Evolutionary conservation across 441 rosid genomes (phyloP), one percentile per base, ranked within the genome.

Genomic region (Gossypium davidsonii): DNA sequence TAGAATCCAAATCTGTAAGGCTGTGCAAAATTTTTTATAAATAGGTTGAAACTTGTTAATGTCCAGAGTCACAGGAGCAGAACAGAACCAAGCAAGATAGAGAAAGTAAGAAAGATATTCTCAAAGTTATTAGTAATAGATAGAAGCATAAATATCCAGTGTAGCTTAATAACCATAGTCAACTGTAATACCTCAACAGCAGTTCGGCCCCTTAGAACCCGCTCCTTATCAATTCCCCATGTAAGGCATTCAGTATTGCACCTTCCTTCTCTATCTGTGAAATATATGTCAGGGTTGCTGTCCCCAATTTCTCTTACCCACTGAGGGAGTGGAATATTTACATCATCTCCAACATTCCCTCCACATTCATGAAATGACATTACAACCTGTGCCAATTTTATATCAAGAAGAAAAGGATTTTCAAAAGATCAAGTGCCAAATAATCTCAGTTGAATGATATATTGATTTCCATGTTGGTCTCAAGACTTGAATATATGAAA

Each of bases 311-410:
- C 83, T 70, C 76, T 85, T 70, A 90, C 87, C 94, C 94, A 90
- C 64, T 81, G 74, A 46, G 94, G 94, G 69, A 88, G 84, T 57
- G 88, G 91, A 73, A 90, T 84, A 79, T 87, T 75, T 49, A 86
- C 92, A 83, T 90, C 92, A 73, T 90, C 94, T 65, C 94, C 94
- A 73, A 90, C 85, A 83, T 90, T 90, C 78, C 94, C 94, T 72
- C 94, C 92, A 77, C 91, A 88, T 79, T 86, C 92, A 58, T 90
- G 92, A 76, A 90, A 86, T 51, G 94, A 90, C 90, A 90, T 81
- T 55, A 90, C 92, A 67, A 88, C 90, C 92, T 90, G 85, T 70
- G 65, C 58, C 70, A 73, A 78, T 49, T 56, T 53, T 10, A 75
- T 66, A 70, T 74, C 62, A 75, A 70, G 72, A 70, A 69, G 72